phyloP scores from a whole-genome alignment of 108 stramenopile species.

The Cylindrotheca closterium region DNA sequence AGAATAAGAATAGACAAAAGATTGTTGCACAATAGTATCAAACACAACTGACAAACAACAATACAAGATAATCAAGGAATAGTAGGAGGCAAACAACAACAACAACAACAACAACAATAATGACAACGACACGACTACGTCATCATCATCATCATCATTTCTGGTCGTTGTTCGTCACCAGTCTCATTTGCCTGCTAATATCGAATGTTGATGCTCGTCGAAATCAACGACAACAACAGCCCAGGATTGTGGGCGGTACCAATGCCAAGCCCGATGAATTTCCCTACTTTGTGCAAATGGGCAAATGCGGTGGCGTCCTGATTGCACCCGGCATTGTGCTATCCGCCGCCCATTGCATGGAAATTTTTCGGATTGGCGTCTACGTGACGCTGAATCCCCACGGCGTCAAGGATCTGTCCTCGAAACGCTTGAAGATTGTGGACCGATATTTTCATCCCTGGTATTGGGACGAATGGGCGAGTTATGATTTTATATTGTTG shows the following conservation, averaged over 20 bases:
- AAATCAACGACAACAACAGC: too few relatives aligned
- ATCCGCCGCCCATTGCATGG: conserved; percentile 7
- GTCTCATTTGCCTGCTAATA: too few relatives aligned
- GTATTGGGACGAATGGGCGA: conserved; percentile 13
- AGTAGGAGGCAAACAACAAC: too few relatives aligned
- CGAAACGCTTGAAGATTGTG: conserved; percentile 5
- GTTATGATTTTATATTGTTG: conserved; percentile 37
- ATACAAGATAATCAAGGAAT: too few relatives aligned
- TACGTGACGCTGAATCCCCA: conserved; percentile 1
- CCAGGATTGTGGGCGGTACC: not conserved
- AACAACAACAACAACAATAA: too few relatives aligned
- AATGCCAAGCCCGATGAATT: not conserved
- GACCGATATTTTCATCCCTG: conserved; percentile 11
- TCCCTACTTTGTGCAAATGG: not conserved
- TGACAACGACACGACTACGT: too few relatives aligned
- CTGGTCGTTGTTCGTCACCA: too few relatives aligned
- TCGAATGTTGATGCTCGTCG: too few relatives aligned
- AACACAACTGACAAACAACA: too few relatives aligned
- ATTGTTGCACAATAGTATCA: too few relatives aligned
- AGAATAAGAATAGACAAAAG: too few relatives aligned
- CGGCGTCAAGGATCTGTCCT: conserved; percentile 2
- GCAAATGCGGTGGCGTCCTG: conserved; percentile 2
- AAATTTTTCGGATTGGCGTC: conserved; percentile 5
- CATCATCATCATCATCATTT: too few relatives aligned
- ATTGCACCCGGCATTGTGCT: conserved; percentile 4